Conservation (phyloP, 345 rosid genomes). For the Arabis hirsuta region DNA sequence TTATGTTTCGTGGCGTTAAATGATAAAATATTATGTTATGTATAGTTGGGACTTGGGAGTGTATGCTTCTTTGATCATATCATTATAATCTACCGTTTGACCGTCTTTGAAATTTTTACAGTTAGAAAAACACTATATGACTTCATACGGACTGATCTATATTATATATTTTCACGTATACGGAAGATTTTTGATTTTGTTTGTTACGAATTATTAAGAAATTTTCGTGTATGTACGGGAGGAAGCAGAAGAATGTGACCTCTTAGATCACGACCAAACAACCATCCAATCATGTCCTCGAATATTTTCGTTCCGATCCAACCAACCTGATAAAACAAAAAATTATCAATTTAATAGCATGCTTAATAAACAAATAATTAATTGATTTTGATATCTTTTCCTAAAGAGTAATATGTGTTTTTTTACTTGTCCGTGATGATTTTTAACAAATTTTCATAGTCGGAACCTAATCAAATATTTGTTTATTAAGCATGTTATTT, state of each 20-base stretch:
- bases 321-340: constrained; percentile 1
- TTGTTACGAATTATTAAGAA: background rate
- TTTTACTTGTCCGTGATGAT: too few relatives aligned
- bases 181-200: background rate
- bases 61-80: background rate
- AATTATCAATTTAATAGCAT: background rate
- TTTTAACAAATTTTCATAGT: too few relatives aligned
- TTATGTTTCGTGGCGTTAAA: constrained; percentile 2
- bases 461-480: background rate
- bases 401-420: too few relatives aligned
- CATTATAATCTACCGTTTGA: background rate
- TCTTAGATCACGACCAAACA: constrained; percentile 33
- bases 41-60: background rate
- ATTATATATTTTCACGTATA: background rate
- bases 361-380: too few relatives aligned
- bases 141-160: background rate
- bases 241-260: constrained; percentile 37
- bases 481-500: too few relatives aligned
- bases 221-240: constrained; percentile 25
- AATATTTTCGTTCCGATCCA: constrained; percentile 9
- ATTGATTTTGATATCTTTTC: too few relatives aligned
- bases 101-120: background rate
- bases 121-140: constrained; percentile 3
- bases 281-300: constrained; percentile 35
- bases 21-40: background rate